Evolutionary conservation across 73 alveolate genomes (phyloP).

Genomic region (Tetrahymena elliotti): DNA sequence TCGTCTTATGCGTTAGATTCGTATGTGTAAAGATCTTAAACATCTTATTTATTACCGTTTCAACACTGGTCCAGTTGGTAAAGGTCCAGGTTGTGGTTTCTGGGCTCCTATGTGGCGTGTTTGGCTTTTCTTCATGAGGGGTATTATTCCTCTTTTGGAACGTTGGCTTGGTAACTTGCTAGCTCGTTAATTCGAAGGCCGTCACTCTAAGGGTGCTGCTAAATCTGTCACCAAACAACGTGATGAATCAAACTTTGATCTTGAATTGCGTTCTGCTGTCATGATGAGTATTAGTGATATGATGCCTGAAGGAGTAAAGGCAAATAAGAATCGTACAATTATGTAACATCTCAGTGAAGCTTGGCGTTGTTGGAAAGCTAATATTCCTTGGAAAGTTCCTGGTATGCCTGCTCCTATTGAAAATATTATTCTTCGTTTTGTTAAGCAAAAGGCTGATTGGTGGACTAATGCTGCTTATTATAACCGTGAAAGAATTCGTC

Average conservation of each 20-base stretch:
- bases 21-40: slow-evolving; percentile 99
- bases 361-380: slow-evolving; percentile 99
- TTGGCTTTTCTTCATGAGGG: slow-evolving; percentile 99
- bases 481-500: slow-evolving; percentile 99
- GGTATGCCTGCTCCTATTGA: slow-evolving; percentile 99
- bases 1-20: slow-evolving; percentile 98
- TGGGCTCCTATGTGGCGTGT: slow-evolving; percentile 99
- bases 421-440: slow-evolving; percentile 97
- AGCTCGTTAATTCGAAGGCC: slow-evolving; percentile 99
- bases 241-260: slow-evolving; percentile 98
- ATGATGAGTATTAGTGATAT: slow-evolving; percentile 98
- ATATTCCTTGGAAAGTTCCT: slow-evolving; percentile 99
- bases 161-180: slow-evolving; percentile 99
- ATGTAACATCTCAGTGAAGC: slow-evolving; percentile 99
- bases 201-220: slow-evolving; percentile 97
- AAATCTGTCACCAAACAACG: slow-evolving; percentile 99
- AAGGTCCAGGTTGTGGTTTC: slow-evolving; percentile 99
- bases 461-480: slow-evolving; percentile 99
- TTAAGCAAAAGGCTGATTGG: slow-evolving; percentile 99
- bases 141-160: slow-evolving; percentile 98
- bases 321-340: slow-evolving; percentile 97
- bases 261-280: slow-evolving; percentile 99
- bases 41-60: slow-evolving; percentile 99
- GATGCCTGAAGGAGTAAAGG: slow-evolving; percentile 99
- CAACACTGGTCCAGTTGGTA: slow-evolving; percentile 99